Evolutionary conservation across 2,329 filamentous ascomycete species (phyloP).

Genomic region (Aspergillus latus): DNA sequence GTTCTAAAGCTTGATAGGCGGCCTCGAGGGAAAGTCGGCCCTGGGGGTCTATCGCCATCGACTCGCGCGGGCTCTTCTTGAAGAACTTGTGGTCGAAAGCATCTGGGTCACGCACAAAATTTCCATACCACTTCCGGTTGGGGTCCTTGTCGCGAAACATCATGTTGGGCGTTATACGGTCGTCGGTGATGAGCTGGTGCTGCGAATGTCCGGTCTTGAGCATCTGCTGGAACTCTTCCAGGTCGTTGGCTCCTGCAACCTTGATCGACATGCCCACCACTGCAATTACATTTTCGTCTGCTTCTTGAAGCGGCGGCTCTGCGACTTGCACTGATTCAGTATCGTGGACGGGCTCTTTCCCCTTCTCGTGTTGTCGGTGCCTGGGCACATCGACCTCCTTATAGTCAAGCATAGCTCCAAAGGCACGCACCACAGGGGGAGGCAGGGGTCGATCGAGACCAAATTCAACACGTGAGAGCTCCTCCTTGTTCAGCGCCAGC

Average conservation of each 20-base stretch:
- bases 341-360: neutral
- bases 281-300: slow-evolving; percentile 26
- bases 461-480: neutral
- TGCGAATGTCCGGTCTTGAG: slow-evolving; percentile 31
- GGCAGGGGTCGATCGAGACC: neutral
- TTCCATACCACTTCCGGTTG: slow-evolving; percentile 21
- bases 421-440: neutral
- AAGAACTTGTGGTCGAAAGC: slow-evolving; percentile 38
- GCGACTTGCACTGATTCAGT: neutral
- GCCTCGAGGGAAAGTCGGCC: slow-evolving; percentile 2
- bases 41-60: slow-evolving; percentile 6
- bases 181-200: slow-evolving; percentile 26
- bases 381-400: neutral
- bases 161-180: slow-evolving; percentile 27
- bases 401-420: neutral
- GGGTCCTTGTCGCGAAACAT: slow-evolving; percentile 21
- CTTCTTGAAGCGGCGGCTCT: neutral
- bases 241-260: slow-evolving; percentile 35
- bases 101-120: slow-evolving; percentile 21
- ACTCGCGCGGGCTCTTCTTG: neutral
- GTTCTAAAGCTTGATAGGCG: slow-evolving; percentile 9
- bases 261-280: slow-evolving; percentile 41
- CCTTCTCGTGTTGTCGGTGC: neutral
- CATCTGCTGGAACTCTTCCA: slow-evolving; percentile 37
- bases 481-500: neutral